Evolutionary conservation across 148 eudicot genomes (phyloP), one percentile per base, ranked within the genome.

Genomic region (Euryodendron excelsum): DNA sequence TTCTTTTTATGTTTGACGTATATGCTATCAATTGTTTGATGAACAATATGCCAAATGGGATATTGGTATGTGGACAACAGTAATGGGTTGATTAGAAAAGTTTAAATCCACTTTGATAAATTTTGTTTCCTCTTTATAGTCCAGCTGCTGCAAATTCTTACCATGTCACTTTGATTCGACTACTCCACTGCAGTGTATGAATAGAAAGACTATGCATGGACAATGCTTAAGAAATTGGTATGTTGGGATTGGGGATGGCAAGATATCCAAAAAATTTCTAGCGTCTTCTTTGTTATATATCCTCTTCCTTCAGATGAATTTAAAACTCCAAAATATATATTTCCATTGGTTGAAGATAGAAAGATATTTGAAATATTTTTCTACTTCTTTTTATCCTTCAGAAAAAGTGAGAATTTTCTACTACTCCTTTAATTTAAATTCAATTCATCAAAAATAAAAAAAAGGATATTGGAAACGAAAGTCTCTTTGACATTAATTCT

Each of bases 31-130:
- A 2, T 31, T 62, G 12, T 41, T 52, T 53, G 14, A 30, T 55
- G 61, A 82, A 76, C 74, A 41, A 33, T 77, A 31, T 44, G 23
- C 59, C 39, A 21, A 47, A 44, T 50, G 4, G n/a, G 36, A n/a
- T 36, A 5, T 44, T 69, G 13, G 52, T n/a, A 31, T 34, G 18
- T 34, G 53, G 39, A 20, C 21, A 28, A 31, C 25, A 37, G 18
- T 53, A 48, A 53, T 56, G 30, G 30, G 25, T 23, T 47, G 55
- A 25, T 47, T 20, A 28, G 0, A 45, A 70, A 27, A 7, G 36
- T 41, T 70, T 45, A 45, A 20, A 37, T 21, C 72, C 50, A 39
- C 4, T 15, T 23, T 33, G 45, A 55, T 55, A 55, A 50, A 50
- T 4, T 50, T 50, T 50, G 17, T 10, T 18, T 55, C 23, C 25